Conservation (phyloP, 768 basidiomycete species). For the Rhodosporidiobolus odoratus region DNA sequence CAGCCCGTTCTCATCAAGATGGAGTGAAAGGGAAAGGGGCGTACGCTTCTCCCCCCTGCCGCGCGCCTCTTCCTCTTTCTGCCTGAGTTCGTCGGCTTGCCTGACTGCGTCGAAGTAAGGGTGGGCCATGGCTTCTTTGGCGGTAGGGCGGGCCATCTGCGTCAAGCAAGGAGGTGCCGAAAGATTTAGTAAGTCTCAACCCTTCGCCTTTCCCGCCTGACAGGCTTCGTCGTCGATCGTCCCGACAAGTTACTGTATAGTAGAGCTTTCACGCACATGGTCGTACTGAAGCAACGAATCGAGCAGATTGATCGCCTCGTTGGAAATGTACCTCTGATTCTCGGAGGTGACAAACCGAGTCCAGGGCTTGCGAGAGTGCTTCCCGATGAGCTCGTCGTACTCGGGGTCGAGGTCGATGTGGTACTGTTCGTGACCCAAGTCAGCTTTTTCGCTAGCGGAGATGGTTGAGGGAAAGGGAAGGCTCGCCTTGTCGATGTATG, state of each 20-base stretch:
- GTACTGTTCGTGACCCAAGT: conserved; percentile 50
- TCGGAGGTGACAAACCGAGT: conserved; percentile 89
- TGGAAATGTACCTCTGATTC: conserved; percentile 92
- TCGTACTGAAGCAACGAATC: conserved; percentile 70
- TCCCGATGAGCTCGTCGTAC: conserved; percentile 83
- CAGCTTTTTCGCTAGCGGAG: not conserved
- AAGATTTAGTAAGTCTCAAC: not conserved
- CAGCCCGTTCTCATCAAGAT: no score
- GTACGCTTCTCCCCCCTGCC: not conserved
- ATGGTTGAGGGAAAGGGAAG: not conserved
- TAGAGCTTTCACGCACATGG: not conserved
- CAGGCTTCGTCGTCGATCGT: no score
- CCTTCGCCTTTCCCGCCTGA: no score
- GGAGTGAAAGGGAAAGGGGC: not conserved
- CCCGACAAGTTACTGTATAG: no score
- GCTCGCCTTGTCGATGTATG: conserved; percentile 69
- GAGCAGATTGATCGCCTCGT: conserved; percentile 91
- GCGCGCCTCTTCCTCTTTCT: not conserved
- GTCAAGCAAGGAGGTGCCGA: not conserved
- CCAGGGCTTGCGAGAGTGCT: conserved; percentile 73
- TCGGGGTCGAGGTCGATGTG: conserved; percentile 92
- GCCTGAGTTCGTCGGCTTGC: not conserved
- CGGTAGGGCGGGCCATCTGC: conserved; percentile 86
- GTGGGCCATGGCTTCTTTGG: conserved; percentile 83
- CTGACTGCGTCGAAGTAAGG: conserved; percentile 61